A percentile compares a stretch with the other conserved stretches of the same genome.
Conservation (phyloP, 139 green algal species). For the Chlorella sp. region DNA sequence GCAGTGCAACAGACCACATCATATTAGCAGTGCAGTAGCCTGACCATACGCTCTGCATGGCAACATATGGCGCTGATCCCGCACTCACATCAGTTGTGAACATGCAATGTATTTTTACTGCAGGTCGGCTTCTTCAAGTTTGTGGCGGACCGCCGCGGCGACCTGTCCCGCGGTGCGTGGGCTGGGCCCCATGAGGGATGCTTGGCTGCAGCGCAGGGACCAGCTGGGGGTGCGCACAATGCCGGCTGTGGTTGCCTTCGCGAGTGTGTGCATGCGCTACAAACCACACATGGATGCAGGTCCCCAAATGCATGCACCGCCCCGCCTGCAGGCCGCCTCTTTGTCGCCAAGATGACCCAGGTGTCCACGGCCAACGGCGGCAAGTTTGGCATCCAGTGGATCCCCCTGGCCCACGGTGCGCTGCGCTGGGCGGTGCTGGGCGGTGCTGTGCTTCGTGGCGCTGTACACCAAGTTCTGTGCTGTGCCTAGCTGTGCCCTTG, state of each 20-base stretch:
- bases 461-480: background rate
- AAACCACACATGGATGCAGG: background rate
- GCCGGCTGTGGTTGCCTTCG: too few relatives aligned
- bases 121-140: constrained; percentile 6
- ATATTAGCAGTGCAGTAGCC: background rate
- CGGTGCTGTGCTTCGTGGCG: background rate
- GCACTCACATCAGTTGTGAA: background rate
- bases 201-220: too few relatives aligned
- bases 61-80: too few relatives aligned
- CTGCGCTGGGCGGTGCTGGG: background rate
- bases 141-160: background rate
- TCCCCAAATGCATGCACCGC: too few relatives aligned
- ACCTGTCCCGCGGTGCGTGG: constrained; percentile 5
- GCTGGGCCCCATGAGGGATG: too few relatives aligned
- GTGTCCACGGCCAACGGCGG: background rate
- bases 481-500: background rate
- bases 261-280: too few relatives aligned
- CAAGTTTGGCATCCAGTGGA: background rate
- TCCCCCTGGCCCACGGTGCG: background rate
- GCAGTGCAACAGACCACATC: too few relatives aligned
- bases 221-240: too few relatives aligned
- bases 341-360: background rate
- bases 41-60: too few relatives aligned
- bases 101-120: background rate
- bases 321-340: background rate